phyloP scores from a whole-genome alignment of 2,329 filamentous ascomycete genomes.

The Aspergillus flavus region DNA sequence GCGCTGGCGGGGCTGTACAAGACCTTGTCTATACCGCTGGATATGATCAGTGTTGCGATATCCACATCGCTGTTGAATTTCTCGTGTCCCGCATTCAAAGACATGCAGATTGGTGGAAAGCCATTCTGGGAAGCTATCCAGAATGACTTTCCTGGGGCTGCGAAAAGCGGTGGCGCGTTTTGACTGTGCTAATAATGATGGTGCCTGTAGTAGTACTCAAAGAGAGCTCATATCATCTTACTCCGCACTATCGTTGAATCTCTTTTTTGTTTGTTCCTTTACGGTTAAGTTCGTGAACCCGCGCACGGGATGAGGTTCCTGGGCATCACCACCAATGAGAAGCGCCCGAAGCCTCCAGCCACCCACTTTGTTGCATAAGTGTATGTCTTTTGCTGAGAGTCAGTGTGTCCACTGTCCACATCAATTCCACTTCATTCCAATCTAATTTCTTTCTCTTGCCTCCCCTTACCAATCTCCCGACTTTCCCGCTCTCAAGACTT shows the following conservation, averaged over 20 bases:
- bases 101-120: constrained; percentile 34
- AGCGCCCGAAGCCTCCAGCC: constrained; percentile 21
- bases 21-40: constrained; percentile 31
- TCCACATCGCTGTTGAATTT: constrained; percentile 31
- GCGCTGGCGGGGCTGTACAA: constrained; percentile 32
- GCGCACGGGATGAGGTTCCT: constrained; percentile 13
- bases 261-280: background rate
- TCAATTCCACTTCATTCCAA: background rate
- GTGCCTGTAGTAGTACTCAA: too few species aligned
- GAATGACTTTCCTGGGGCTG: constrained; percentile 31
- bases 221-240: background rate
- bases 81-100: constrained; percentile 35
- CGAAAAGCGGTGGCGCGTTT: constrained; percentile 24
- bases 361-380: constrained; percentile 21
- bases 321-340: constrained; percentile 19
- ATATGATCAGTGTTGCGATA: constrained; percentile 33
- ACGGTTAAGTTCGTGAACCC: background rate
- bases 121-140: constrained; percentile 34
- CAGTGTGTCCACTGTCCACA: background rate
- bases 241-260: background rate
- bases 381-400: background rate
- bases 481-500: background rate
- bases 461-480: background rate
- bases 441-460: background rate
- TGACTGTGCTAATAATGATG: background rate